Percentiles rank a stretch among this genome's conserved stretches.
Conservation (phyloP, 108 stramenopile genomes). For the Conticribra weissflogii region DNA sequence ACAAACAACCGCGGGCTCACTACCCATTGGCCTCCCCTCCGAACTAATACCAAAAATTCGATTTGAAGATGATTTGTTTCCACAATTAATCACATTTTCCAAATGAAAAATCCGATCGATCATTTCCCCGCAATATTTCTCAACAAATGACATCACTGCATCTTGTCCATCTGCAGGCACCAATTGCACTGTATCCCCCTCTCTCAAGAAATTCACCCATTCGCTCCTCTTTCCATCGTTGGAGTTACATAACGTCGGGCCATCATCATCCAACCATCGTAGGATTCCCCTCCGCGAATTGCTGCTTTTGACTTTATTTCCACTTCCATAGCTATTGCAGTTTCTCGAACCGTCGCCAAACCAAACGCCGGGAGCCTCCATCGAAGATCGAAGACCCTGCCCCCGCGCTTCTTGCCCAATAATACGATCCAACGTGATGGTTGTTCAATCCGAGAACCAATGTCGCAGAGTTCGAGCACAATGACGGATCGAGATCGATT, state of each 20-base stretch:
- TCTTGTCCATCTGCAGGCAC: conserved; percentile 52
- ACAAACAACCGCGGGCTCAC: conserved; percentile 58
- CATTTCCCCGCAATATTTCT: conserved; percentile 3
- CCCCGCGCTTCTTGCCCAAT: conserved; percentile 80
- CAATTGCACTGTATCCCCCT: conserved; percentile 76
- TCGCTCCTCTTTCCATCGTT: conserved; percentile 82
- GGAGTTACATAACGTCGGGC: conserved; percentile 60
- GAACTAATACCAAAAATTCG: conserved; percentile 46
- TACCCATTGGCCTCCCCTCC: conserved; percentile 52
- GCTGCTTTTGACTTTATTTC: no score
- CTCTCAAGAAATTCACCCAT: conserved; percentile 75
- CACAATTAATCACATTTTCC: no score
- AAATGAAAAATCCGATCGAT: no score
- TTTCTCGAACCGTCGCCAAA: conserved; percentile 24
- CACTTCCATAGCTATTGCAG: neutral
- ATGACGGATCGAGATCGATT: conserved; percentile 37
- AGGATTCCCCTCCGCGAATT: no score
- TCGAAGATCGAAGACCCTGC: conserved; percentile 63
- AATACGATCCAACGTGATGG: conserved; percentile 83
- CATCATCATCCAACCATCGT: conserved; percentile 45
- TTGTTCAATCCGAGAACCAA: conserved; percentile 77
- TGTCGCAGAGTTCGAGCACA: conserved; percentile 24
- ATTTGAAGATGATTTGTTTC: neutral
- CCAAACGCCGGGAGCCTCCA: conserved; percentile 72
- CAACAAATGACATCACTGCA: conserved; percentile 24